These are phyloP conservation scores for Paramecium primaurelia DNA, from an alignment of 73 alveolate species.

Conservation along the genomic window DNA sequence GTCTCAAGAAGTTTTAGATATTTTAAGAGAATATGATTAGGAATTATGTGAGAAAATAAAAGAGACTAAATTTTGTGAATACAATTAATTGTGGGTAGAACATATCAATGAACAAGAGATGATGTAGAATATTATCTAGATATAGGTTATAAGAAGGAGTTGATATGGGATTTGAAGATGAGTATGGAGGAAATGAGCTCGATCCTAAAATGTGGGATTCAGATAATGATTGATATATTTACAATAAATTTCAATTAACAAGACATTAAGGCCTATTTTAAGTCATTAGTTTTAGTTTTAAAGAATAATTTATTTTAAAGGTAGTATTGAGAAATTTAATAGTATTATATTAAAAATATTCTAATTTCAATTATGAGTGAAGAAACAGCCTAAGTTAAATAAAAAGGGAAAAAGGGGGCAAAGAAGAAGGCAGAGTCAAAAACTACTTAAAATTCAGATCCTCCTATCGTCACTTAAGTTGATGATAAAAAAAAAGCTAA, in stretches of 20 bases:
- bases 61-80: slow-evolving; percentile 76
- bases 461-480: not conserved
- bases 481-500: not conserved
- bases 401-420: not conserved
- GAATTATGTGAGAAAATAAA: slow-evolving; percentile 81
- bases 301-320: not conserved
- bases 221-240: slow-evolving; percentile 50
- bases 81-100: slow-evolving; percentile 77
- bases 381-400: not conserved
- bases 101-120: slow-evolving; percentile 64
- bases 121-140: not conserved
- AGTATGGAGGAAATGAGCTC: slow-evolving; percentile 46
- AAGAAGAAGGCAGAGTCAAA: slow-evolving; percentile 11
- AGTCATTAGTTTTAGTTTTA: not conserved
- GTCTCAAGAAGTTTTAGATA: slow-evolving; percentile 74
- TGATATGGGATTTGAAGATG: slow-evolving; percentile 40
- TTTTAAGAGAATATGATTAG: slow-evolving; percentile 80
- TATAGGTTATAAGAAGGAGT: slow-evolving; percentile 16
- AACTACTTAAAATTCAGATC: slow-evolving; percentile 15
- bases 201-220: slow-evolving; percentile 68
- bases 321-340: not conserved
- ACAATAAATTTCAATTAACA: not conserved
- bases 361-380: not conserved
- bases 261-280: not conserved
- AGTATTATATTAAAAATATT: not conserved